phyloP scores from a whole-genome alignment of 495 filamentous ascomycete species.

The Geoglossum glabrum region DNA sequence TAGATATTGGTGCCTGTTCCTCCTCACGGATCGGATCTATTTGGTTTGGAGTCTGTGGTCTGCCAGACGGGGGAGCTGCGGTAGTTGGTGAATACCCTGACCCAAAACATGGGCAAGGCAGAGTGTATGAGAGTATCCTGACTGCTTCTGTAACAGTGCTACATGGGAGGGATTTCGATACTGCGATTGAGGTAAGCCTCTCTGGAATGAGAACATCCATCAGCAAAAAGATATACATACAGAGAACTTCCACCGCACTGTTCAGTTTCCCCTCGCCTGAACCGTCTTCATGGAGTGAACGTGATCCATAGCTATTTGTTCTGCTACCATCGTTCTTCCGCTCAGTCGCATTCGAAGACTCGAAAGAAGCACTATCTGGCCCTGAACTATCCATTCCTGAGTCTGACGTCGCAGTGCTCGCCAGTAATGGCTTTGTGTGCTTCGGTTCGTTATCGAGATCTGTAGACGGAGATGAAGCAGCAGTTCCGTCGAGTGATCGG shows the following conservation, averaged over 20 bases:
- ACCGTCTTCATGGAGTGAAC: background rate
- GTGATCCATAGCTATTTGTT: background rate
- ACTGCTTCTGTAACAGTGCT: conserved; percentile 14
- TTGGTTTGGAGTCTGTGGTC: conserved; percentile 1
- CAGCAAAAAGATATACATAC: background rate
- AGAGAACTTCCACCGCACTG: background rate
- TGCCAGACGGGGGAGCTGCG: conserved; percentile 11
- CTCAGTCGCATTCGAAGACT: background rate
- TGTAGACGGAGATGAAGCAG: conserved; percentile 3
- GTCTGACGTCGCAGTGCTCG: background rate
- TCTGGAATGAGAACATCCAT: background rate
- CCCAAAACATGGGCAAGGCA: conserved; percentile 16
- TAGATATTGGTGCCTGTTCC: background rate
- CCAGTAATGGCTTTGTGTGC: background rate
- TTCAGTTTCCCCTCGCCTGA: background rate
- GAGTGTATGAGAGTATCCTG: conserved; percentile 17
- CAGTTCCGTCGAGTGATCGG: background rate
- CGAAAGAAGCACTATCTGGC: background rate
- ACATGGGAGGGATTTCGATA: conserved; percentile 11
- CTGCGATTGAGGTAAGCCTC: conserved; percentile 5
- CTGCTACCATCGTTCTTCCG: background rate
- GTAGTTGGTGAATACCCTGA: conserved; percentile 12
- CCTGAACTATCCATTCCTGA: background rate
- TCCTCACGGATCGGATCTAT: background rate
- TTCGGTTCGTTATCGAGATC: conserved; percentile 8